Evolutionary conservation across 179 eudicot genomes (phyloP).

Genomic region (Carnegiea gigantea): DNA sequence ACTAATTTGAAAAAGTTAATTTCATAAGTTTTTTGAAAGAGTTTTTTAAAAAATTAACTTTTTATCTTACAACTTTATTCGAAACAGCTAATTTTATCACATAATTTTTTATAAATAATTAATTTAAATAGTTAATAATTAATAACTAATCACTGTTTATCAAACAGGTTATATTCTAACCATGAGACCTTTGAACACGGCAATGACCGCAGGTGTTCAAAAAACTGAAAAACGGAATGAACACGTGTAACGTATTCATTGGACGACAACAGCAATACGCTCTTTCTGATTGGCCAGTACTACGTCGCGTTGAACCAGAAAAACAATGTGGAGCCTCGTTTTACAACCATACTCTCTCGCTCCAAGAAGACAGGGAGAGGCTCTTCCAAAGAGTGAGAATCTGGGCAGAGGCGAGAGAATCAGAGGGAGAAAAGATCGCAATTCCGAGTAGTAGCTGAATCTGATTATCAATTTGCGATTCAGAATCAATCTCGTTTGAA

Average conservation of each 20-base stretch:
- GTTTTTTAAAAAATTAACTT: too few relatives aligned
- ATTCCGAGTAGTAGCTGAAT: background rate
- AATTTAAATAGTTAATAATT: too few relatives aligned
- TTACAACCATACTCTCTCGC: background rate
- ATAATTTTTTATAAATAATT: too few relatives aligned
- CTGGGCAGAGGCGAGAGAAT: background rate
- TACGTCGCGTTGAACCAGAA: conserved; percentile 31
- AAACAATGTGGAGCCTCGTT: background rate
- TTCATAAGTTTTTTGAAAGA: too few relatives aligned
- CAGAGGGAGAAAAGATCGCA: background rate
- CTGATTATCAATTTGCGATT: background rate
- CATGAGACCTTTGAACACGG: background rate
- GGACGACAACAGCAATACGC: conserved; percentile 33
- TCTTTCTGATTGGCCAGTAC: conserved; percentile 47
- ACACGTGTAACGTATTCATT: conserved; percentile 40
- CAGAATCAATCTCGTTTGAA: background rate
- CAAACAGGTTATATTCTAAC: too few relatives aligned
- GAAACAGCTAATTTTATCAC: too few relatives aligned
- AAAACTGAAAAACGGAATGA: background rate
- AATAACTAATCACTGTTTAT: too few relatives aligned
- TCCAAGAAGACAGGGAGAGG: background rate
- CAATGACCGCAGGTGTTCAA: background rate
- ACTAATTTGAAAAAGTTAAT: too few relatives aligned
- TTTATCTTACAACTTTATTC: too few relatives aligned
- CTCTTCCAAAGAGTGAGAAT: too few relatives aligned